Base-by-base conservation (phyloP, 768 basidiomycete species). In the Suillus decipiens region DNA sequence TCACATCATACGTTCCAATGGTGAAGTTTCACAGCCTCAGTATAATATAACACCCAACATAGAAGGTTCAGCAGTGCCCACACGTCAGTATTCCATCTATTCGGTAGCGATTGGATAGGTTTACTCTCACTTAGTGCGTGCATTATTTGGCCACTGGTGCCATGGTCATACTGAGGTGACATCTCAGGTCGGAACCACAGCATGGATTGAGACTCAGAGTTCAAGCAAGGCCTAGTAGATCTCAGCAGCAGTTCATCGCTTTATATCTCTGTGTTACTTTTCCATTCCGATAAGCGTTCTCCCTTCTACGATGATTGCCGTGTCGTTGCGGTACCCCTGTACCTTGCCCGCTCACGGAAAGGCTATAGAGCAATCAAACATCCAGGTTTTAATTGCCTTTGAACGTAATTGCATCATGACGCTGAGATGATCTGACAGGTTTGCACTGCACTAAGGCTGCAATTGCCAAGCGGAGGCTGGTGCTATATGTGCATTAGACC, bases 1-100 rank as follows among this genome's bases (percentile, higher is more conserved):
- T 41, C 56, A 57, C 22, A 57, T 57, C 56, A 57, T 41, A 57
- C 39, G 39, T 28, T 10, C 17, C 24, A 31, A 57, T 11, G 24
- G 37, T 11, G 28, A 17, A 39, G 5, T 31, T 19, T 41, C 37
- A 57, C 39, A 41, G 24, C 39, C 37, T 17, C 7, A 8, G 17
- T 10, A 39, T n/a, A 57, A 57, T 24, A 56, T n/a, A 57, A 28
- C 8, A 41, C 17, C 39, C 1, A 41, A 31, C 37, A 8, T 11
- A 19, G 37, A 57, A 28, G 11, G 15, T 41, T 19, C 15, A 41
- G 17, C 24, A 57, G 39, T 5, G 55, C 55, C 56, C 28, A 28
- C 24, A 41, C 41, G 2, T 28, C 11, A 28, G 22, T 12, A n/a
- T 8, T 34, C 22, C 53, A 54, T 54, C 33, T 34, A 53, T n/a